Base-by-base conservation (phyloP, 345 rosid genomes). In the Camelina laxa region DNA sequence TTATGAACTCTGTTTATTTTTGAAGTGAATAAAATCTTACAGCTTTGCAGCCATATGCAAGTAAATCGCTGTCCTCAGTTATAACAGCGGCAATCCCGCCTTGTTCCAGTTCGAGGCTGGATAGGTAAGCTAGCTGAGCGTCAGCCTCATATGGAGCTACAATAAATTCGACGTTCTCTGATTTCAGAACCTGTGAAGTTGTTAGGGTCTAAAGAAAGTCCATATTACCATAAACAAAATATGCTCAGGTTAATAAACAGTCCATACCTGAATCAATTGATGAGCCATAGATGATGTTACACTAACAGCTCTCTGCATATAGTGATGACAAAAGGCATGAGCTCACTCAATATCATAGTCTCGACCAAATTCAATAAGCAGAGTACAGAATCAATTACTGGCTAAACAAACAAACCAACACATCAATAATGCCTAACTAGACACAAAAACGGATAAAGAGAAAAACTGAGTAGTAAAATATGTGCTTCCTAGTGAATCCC, bases 131-230 rank as follows among this genome's bases (percentile, higher is more conserved):
- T 75, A 93, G 80, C 77, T 93, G 96, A 74, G 97, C 98, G 86
- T 93, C 98, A 41, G 98, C 98, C 85, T 93, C 96, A 14, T 93
- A 91, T 3, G 98, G 98, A 67, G 96, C 98, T 78, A 91, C 98
- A 73, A 93, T 84, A 78, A 84, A 93, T 80, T 93, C 94, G 49
- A 93, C 72, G 41, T 89, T 86, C 80, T 89, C 92, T 41, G 82
- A 84, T 79, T 80, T 91, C 79, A 93, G 78, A 45, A 80, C 84
- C 98, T 93, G 85, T 31, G 81, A 74, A 61, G 41, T 50, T 42
- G 79, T 73, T 77, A 77, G 55, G 63, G 60, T 24, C 51, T 13
- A 76, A 16, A 74, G 33, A 80, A 41, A 51, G 36, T 33, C 15
- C 72, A 64, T 49, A 59, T 9, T 45, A 4, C 4, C 4, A 27